Evolutionary conservation across 2,329 filamentous ascomycete genomes (phyloP).

Genomic region (Aspergillus oerlinghausenensis): DNA sequence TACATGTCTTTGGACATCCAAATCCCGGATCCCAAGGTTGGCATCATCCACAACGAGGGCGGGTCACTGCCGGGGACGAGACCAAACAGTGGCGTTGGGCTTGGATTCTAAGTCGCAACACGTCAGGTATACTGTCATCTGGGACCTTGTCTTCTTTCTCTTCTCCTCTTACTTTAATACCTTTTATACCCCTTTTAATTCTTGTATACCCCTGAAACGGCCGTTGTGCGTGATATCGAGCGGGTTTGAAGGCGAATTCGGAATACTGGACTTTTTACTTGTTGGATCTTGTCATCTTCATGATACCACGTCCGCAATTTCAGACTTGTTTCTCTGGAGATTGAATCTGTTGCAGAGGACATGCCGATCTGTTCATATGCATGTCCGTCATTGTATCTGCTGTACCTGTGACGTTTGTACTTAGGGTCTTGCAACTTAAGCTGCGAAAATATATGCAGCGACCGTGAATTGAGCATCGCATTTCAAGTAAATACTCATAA

Average conservation of each 20-base stretch:
- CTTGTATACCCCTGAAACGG: conserved; percentile 6
- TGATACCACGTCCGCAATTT: conserved; percentile 19
- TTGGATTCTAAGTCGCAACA: background rate
- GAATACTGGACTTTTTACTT: conserved; percentile 3
- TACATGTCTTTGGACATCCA: conserved; percentile 66
- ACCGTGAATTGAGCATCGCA: background rate
- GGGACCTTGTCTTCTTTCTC: conserved; percentile 6
- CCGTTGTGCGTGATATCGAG: conserved; percentile 23
- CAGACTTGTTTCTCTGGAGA: conserved; percentile 8
- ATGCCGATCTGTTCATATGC: background rate
- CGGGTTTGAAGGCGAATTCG: conserved; percentile 10
- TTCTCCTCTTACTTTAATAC: conserved; percentile 11
- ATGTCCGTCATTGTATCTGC: background rate
- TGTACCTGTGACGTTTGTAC: background rate
- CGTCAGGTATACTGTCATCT: background rate
- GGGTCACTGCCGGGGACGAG: conserved; percentile 32
- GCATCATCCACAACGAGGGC: conserved; percentile 38
- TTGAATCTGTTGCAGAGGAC: background rate
- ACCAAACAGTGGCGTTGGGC: conserved; percentile 29
- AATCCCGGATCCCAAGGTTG: conserved; percentile 48
- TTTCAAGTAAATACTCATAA: background rate
- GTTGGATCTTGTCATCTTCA: conserved; percentile 7
- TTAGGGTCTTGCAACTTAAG: no score
- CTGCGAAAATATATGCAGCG: background rate
- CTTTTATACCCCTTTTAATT: conserved; percentile 17